A percentile compares a stretch with the other conserved stretches of the same genome.
Evolutionary conservation across 305 asterid species (phyloP).

Genomic region (Coffea humblotiana): DNA sequence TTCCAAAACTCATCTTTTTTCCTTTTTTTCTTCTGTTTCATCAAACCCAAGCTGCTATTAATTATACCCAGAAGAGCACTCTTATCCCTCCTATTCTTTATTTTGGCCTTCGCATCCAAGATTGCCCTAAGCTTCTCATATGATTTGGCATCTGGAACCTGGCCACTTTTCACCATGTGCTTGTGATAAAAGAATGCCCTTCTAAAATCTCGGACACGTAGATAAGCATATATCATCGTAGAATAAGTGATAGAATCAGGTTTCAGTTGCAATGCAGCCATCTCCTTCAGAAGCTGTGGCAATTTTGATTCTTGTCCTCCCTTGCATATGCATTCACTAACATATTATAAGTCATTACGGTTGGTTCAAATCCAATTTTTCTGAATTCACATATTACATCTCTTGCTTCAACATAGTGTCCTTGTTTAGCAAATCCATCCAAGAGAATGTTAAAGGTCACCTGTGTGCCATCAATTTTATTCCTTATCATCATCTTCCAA

Average conservation of each 20-base stretch:
- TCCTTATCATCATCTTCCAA: slow-evolving; percentile 81
- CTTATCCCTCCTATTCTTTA: slow-evolving; percentile 77
- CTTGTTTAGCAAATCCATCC: slow-evolving; percentile 92
- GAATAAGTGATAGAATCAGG: slow-evolving; percentile 88
- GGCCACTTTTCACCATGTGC: slow-evolving; percentile 79
- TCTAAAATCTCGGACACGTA: slow-evolving; percentile 87
- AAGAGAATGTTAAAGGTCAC: slow-evolving; percentile 80
- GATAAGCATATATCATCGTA: slow-evolving; percentile 85
- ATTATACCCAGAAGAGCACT: slow-evolving; percentile 89
- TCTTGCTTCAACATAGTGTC: slow-evolving; percentile 72
- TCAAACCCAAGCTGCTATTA: slow-evolving; percentile 62
- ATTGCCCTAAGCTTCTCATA: slow-evolving; percentile 80
- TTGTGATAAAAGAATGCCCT: slow-evolving; percentile 91
- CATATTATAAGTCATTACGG: slow-evolving; percentile 94
- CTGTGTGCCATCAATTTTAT: slow-evolving; percentile 62
- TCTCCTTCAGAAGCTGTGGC: slow-evolving; percentile 85
- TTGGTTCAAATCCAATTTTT: slow-evolving; percentile 71
- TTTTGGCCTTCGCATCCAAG: slow-evolving; percentile 72
- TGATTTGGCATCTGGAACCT: slow-evolving; percentile 76
- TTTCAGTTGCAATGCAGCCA: slow-evolving; percentile 68
- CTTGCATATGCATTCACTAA: slow-evolving; percentile 87
- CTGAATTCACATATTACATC: slow-evolving; percentile 78
- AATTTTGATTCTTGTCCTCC: slow-evolving; percentile 79
- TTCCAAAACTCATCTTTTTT: slow-evolving; percentile 96
- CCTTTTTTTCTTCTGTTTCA: slow-evolving; percentile 66